phyloP scores from a whole-genome alignment of 2,329 filamentous ascomycete genomes.

The Chaetomium sp. region DNA sequence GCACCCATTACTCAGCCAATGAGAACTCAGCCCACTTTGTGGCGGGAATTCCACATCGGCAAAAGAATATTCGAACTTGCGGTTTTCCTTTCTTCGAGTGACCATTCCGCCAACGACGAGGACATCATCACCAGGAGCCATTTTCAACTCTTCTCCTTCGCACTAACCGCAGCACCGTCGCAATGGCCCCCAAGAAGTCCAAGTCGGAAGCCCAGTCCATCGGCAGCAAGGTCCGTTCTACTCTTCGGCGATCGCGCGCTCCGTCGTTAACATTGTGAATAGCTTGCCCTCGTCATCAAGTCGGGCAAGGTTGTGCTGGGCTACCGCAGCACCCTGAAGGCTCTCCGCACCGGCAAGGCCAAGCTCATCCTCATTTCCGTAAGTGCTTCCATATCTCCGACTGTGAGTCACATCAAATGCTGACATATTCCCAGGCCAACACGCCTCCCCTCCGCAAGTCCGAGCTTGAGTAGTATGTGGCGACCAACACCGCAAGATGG shows the following conservation, averaged over 20 bases:
- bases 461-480: constrained; percentile 73
- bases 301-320: constrained; percentile 78
- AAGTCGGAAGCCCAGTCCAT: constrained; percentile 82
- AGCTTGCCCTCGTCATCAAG: constrained; percentile 64
- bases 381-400: not conserved
- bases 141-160: constrained; percentile 23
- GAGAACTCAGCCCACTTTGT: constrained; percentile 27
- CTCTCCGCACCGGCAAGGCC: constrained; percentile 91
- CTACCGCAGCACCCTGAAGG: constrained; percentile 80
- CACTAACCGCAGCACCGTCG: constrained; percentile 42
- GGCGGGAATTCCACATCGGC: constrained; percentile 16
- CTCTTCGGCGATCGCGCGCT: not conserved
- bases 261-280: constrained; percentile 19
- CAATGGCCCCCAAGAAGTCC: constrained; percentile 70
- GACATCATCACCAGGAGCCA: constrained; percentile 29
- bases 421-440: constrained; percentile 62
- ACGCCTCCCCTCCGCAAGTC: constrained; percentile 97
- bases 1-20: constrained; percentile 34
- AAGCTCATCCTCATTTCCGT: constrained; percentile 74
- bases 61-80: constrained; percentile 28
- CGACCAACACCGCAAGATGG: not conserved
- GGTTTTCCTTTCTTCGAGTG: constrained; percentile 21
- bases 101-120: constrained; percentile 29
- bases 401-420: not conserved
- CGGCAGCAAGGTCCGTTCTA: constrained; percentile 52